phyloP scores from a whole-genome alignment of 2,329 filamentous ascomycete species.

The Fusarium lateritium region DNA sequence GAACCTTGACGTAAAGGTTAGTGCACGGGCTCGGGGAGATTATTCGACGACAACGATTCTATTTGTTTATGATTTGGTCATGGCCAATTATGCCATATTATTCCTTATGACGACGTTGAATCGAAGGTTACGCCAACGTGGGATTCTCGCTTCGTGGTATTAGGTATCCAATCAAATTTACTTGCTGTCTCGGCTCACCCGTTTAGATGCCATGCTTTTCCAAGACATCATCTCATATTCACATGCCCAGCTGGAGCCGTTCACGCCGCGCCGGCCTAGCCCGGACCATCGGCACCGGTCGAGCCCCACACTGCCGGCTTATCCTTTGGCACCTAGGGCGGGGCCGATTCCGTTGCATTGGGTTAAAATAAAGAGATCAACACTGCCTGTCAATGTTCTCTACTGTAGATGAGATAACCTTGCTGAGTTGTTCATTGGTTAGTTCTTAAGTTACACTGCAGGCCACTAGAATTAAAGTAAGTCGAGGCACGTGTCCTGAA shows the following conservation, averaged over 20 bases:
- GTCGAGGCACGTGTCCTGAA: too few relatives aligned
- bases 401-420: too few relatives aligned
- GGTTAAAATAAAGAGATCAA: too few relatives aligned
- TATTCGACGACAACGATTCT: conserved; percentile 14
- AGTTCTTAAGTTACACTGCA: too few relatives aligned
- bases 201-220: conserved; percentile 3
- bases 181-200: conserved; percentile 8
- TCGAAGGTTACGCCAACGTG: conserved; percentile 28
- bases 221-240: conserved; percentile 12
- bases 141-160: conserved; percentile 7
- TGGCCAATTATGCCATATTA: conserved; percentile 40
- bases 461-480: too few relatives aligned
- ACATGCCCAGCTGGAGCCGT: conserved; percentile 16
- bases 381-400: too few relatives aligned
- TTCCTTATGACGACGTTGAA: conserved; percentile 33
- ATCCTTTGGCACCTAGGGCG: conserved; percentile 4
- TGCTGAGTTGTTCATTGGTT: too few relatives aligned
- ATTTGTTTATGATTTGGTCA: conserved; percentile 23
- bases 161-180: conserved; percentile 24
- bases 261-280: conserved; percentile 15
- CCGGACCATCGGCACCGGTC: conserved; percentile 30
- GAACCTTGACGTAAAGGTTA: not conserved
- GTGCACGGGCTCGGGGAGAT: not conserved
- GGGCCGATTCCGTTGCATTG: conserved; percentile 4
- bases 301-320: conserved; percentile 26